phyloP scores from a whole-genome alignment of 2,329 filamentous ascomycete genomes.

The Colletotrichum lentis region DNA sequence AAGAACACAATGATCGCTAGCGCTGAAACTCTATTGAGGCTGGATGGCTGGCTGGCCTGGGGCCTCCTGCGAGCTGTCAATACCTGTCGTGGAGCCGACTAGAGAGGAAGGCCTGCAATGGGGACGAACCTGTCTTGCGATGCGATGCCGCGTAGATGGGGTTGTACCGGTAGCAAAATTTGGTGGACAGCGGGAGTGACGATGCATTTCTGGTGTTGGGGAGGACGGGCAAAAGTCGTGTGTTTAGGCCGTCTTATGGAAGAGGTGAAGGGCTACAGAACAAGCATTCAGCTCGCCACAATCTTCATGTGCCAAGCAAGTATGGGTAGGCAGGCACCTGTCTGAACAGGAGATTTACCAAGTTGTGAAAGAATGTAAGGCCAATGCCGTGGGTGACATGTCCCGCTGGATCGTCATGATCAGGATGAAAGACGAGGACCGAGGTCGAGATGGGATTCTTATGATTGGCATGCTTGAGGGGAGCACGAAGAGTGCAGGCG shows the following conservation, averaged over 20 bases:
- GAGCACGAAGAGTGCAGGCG: not conserved
- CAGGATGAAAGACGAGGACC: constrained; percentile 1
- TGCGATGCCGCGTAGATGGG: not conserved
- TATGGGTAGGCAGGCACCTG: constrained; percentile 1
- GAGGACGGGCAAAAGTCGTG: not conserved
- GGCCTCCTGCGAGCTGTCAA: constrained; percentile 29
- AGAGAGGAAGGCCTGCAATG: constrained; percentile 6
- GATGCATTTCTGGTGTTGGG: not conserved
- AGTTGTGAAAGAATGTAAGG: constrained; percentile 18
- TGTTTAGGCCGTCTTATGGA: not conserved
- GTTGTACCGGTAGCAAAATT: not conserved
- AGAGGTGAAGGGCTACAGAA: not conserved
- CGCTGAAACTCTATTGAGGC: constrained; percentile 5
- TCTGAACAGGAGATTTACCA: not conserved
- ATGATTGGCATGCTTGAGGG: too few species aligned
- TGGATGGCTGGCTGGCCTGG: not conserved
- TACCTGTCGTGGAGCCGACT: constrained; percentile 17
- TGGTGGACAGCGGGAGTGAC: not conserved
- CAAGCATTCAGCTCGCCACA: constrained; percentile 23
- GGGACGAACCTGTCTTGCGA: not conserved
- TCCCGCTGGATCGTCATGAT: constrained; percentile 3
- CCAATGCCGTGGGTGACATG: constrained; percentile 13
- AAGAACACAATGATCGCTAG: not conserved
- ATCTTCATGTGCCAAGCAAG: not conserved
- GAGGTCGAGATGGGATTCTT: not conserved